A percentile compares a stretch with the other conserved stretches of the same genome.
phyloP scores from a whole-genome alignment of 2,329 filamentous ascomycete species.

The Diatrype stigma region DNA sequence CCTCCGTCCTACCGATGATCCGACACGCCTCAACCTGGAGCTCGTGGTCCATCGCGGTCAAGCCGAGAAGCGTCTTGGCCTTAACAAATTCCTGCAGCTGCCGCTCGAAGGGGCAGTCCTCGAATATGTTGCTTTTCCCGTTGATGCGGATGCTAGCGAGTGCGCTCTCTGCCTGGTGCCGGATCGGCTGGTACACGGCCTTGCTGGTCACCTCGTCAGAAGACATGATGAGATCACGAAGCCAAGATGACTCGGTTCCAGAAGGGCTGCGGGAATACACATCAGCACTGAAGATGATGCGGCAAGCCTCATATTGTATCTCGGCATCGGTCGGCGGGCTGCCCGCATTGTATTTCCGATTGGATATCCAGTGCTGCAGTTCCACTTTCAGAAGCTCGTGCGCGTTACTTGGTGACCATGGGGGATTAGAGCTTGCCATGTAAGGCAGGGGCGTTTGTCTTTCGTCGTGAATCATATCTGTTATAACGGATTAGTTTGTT shows the following conservation, averaged over 20 bases:
- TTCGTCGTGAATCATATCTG: conserved; percentile 62
- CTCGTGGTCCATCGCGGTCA: conserved; percentile 57
- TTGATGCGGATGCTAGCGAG: conserved; percentile 50
- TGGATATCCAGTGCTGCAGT: conserved; percentile 47
- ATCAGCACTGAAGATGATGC: conserved; percentile 54
- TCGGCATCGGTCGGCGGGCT: conserved; percentile 45
- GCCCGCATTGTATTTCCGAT: conserved; percentile 38
- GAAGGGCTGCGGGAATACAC: conserved; percentile 37
- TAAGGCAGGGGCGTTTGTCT: conserved; percentile 53
- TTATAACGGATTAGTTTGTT: conserved; percentile 38
- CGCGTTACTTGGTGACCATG: conserved; percentile 49
- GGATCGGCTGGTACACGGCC: conserved; percentile 46
- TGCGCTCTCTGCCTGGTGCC: conserved; percentile 42
- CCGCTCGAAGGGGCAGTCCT: conserved; percentile 51
- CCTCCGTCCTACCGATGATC: conserved; percentile 54
- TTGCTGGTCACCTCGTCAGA: conserved; percentile 37
- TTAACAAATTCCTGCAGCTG: conserved; percentile 51
- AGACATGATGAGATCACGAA: conserved; percentile 55
- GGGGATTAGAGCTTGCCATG: conserved; percentile 39
- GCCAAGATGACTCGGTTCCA: conserved; percentile 44
- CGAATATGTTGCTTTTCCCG: conserved; percentile 54
- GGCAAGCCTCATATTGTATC: conserved; percentile 54
- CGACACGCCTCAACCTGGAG: conserved; percentile 56
- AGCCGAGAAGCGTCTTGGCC: conserved; percentile 47
- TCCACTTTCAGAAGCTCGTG: conserved; percentile 59